Base-by-base conservation (phyloP, 345 rosid species). In the Gossypium australe region DNA sequence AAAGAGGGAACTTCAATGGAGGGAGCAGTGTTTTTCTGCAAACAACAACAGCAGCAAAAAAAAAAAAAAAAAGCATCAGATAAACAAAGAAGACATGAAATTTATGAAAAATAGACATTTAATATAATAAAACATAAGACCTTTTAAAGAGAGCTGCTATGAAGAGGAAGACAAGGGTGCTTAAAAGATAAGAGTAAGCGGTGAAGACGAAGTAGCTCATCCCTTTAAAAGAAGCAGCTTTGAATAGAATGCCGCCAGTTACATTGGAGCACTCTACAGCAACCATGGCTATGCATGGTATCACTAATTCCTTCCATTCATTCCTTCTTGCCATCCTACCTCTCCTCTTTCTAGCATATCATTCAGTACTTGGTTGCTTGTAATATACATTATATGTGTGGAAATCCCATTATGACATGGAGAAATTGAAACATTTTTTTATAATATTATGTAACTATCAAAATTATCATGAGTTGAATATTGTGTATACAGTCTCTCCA, bases 151-250 rank as follows among this genome's bases (percentile, higher is more conserved):
- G 14, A 16, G 65, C 12, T 27, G 34, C 18, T 25, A 78, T 61
- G 17, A 79, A 82, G 47, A 83, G 64, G 57, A 83, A 61, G 20
- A 70, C 67, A 52, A 81, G 56, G 9, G 84, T 70, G 17, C 80
- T 78, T 25, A 81, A 60, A 7, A 56, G 58, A 56, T 73, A 81
- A 68, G 72, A 48, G 64, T 83, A 85, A 0, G 70, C 38, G 13
- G 80, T 16, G 69, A 61, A 81, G 74, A 83, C 79, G 58, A 75
- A 76, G 70, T 69, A 80, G 78, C 81, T 82, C 72, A 84, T 52
- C 27, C 86, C 82, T 43, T 75, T 76, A 25, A 34, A 70, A 6
- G 80, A 71, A 1, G 87, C 87, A 66, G 85, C 85, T 49, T 84
- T 86, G 71, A 48, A 82, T 0, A 80, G 79, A 18, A 79, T 75